Percentiles rank a stretch among this genome's conserved stretches.
These are phyloP conservation scores for Scedosporium aurantiacum DNA, from an alignment of 2,329 filamentous ascomycete species.

Conservation along the genomic window DNA sequence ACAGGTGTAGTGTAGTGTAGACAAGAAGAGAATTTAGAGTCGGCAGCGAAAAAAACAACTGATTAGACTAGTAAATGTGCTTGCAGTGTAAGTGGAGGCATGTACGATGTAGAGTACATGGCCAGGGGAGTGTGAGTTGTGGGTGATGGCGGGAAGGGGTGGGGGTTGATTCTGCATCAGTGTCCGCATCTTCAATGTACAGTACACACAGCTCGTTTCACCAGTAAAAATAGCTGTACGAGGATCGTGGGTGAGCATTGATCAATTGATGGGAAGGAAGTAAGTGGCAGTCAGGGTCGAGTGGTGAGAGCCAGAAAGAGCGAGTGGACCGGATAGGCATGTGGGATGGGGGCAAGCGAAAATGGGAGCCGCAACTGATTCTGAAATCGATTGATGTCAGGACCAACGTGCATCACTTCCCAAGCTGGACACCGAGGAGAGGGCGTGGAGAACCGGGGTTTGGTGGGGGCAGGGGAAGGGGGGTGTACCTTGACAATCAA, in stretches of 20 bases:
- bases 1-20: neutral
- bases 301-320: neutral
- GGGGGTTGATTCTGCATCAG: neutral
- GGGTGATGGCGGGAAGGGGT: neutral
- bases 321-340: neutral
- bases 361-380: neutral
- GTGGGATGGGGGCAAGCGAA: neutral
- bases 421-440: neutral
- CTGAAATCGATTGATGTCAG: neutral
- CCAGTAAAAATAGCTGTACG: neutral
- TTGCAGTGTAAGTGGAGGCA: neutral
- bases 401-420: neutral
- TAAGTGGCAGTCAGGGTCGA: neutral
- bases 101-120: neutral
- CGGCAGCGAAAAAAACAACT: neutral
- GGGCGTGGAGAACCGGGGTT: neutral
- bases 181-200: neutral
- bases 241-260: neutral
- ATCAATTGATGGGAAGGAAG: neutral
- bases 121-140: neutral
- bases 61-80: no score
- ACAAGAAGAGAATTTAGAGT: neutral
- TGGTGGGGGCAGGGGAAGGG: neutral
- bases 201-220: neutral
- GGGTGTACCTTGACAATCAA: neutral